Evolutionary conservation across 2,329 filamentous ascomycete genomes (phyloP), one percentile per base, ranked within the genome.

Genomic region (Aspergillus amoenus): DNA sequence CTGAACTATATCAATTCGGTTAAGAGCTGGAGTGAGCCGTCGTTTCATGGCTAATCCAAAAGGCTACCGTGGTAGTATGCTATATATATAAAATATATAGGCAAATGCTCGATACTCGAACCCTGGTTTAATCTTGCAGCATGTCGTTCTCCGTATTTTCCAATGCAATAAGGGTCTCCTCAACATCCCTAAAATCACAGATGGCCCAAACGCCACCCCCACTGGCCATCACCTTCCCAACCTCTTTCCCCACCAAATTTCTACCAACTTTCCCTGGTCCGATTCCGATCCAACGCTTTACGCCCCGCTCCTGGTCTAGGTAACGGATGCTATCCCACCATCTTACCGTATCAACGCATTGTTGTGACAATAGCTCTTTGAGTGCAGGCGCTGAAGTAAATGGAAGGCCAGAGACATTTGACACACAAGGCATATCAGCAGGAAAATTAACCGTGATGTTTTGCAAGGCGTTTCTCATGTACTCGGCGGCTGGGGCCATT

Each of bases 251-350:
- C 1, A 97, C 93, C 7, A 97, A 80, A 71, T 97, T 97, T 56
- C 93, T 83, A 1, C 93, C 93, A 2, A 97, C 93, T 72, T 96
- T 96, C 5, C 93, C 93, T 0, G 93, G 93, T 0, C 93, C 93
- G 61, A 97, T 91, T 43, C 93, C 93, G 49, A 97, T 84, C 89
- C 93, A 97, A 55, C 93, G 81, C 66, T 87, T 82, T 17, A 96
- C 90, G 61, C 88, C 88, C 68, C 88, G 84, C 66, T 94, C 86
- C 70, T 94, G 87, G 71, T 97, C 91, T 49, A 97, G 78, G 69
- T 95, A 96, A 64, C 86, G 87, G 67, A 97, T 93, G 67, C 90
- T 94, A 65, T 95, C 91, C 87, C 93, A 96, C 93, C 93, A 97
- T 58, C 85, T 82, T 42, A 97, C 91, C 30, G 93, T 97, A 77